A percentile compares a stretch with the other conserved stretches of the same genome.
phyloP scores from a whole-genome alignment of 2,329 filamentous ascomycete species.

The Fusarium paranaense region DNA sequence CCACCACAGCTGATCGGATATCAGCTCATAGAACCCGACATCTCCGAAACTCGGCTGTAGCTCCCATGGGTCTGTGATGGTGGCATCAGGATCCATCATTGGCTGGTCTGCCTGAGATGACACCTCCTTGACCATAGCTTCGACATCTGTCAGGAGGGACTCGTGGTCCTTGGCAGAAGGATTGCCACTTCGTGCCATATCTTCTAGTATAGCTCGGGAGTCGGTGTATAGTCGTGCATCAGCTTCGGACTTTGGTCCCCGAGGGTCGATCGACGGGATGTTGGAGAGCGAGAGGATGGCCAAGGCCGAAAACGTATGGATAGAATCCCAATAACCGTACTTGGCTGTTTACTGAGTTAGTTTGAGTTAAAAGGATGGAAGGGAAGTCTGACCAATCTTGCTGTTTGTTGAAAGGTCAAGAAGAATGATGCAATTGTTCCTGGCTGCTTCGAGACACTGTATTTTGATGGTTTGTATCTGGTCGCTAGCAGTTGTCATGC shows the following conservation, averaged over 20 bases:
- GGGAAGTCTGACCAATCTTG: slow-evolving; percentile 8
- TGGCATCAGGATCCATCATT: background rate
- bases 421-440: slow-evolving; percentile 9
- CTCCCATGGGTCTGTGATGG: background rate
- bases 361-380: background rate
- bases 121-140: slow-evolving; percentile 7
- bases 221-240: slow-evolving; percentile 8
- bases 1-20: slow-evolving; percentile 14
- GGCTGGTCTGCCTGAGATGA: background rate
- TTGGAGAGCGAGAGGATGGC: slow-evolving; percentile 13
- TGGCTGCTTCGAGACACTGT: slow-evolving; percentile 11
- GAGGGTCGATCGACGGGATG: background rate
- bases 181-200: slow-evolving; percentile 15
- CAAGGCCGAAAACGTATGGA: slow-evolving; percentile 15
- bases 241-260: background rate
- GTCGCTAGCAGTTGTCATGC: background rate
- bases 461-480: slow-evolving; percentile 3
- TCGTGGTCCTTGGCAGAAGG: slow-evolving; percentile 12
- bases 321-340: slow-evolving; percentile 18
- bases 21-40: slow-evolving; percentile 2
- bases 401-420: background rate
- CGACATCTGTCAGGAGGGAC: slow-evolving; percentile 11
- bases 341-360: background rate
- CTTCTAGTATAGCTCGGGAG: slow-evolving; percentile 9
- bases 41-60: slow-evolving; percentile 1